Conservation (phyloP, 352 stramenopile genomes). For the Phytophthora podocarpi region DNA sequence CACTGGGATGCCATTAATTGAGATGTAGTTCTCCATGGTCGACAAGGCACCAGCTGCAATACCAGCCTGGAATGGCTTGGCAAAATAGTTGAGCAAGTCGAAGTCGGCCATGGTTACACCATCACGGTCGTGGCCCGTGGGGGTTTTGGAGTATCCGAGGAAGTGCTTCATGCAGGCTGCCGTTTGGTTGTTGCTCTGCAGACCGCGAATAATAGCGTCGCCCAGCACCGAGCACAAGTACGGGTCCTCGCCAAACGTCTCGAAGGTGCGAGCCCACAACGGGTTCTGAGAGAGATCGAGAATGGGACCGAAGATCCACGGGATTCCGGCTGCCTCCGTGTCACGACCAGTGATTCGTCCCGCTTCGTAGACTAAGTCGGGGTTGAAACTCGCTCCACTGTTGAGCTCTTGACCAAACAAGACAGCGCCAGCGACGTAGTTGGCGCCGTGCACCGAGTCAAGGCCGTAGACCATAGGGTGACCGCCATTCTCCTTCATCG, state of each 20-base stretch:
- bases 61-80: conserved; percentile 79
- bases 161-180: no score
- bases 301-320: conserved; percentile 88
- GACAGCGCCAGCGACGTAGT: conserved; percentile 81
- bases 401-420: conserved; percentile 92
- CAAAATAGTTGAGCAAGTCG: conserved; percentile 83
- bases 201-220: conserved; percentile 60
- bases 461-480: conserved; percentile 87
- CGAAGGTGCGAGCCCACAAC: conserved; percentile 90
- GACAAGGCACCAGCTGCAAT: conserved; percentile 77
- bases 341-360: conserved; percentile 82
- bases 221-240: conserved; percentile 75
- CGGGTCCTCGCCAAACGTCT: conserved; percentile 93
- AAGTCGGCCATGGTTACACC: conserved; percentile 68
- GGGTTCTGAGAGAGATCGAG: no score
- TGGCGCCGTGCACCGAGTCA: conserved; percentile 92
- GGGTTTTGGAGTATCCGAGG: conserved; percentile 81
- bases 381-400: conserved; percentile 88
- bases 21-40: conserved; percentile 94
- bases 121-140: conserved; percentile 78
- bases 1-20: conserved; percentile 89
- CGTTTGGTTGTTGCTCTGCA: conserved; percentile 68
- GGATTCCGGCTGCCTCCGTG: conserved; percentile 85
- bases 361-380: conserved; percentile 65
- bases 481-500: conserved; percentile 33